A percentile compares a stretch with the other conserved stretches of the same genome.
These are phyloP conservation scores for Yamadazyma pseudoaaseri DNA, from an alignment of 1,139 yeast species.

Conservation along the genomic window DNA sequence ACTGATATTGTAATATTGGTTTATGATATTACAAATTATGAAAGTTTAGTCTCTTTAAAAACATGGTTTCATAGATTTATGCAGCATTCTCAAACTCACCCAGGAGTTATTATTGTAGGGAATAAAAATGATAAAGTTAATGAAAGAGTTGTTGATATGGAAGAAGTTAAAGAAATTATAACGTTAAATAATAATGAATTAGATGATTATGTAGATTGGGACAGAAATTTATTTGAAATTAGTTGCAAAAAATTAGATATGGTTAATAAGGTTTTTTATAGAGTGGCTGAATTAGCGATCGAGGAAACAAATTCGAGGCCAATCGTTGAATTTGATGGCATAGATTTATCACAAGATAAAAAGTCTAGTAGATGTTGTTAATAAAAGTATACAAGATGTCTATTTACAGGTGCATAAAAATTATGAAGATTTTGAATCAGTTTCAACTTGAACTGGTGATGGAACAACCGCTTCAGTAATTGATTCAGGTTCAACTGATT, in stretches of 20 bases:
- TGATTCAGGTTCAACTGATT: no score
- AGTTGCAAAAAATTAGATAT: constrained; percentile 38
- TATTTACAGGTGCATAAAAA: no score
- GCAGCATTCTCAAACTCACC: constrained; percentile 48
- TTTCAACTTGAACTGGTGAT: no score
- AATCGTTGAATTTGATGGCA: constrained; percentile 40
- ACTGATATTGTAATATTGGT: constrained; percentile 58
- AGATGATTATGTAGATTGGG: constrained; percentile 37
- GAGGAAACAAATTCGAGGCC: constrained; percentile 11
- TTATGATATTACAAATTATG: constrained; percentile 57
- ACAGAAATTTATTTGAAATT: constrained; percentile 42
- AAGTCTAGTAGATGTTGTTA: constrained; percentile 3
- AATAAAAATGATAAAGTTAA: constrained; percentile 47
- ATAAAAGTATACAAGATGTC: no score
- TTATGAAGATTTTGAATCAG: no score
- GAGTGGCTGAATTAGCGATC: constrained; percentile 46
- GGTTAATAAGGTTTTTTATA: constrained; percentile 39
- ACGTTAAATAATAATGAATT: constrained; percentile 26
- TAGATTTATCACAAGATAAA: constrained; percentile 28
- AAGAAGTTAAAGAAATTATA: constrained; percentile 42
- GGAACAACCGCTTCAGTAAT: no score
- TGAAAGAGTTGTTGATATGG: constrained; percentile 40
- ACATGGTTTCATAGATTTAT: constrained; percentile 54
- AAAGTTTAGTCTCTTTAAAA: constrained; percentile 48
- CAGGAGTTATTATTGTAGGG: constrained; percentile 55